Conservation (phyloP, 202 grass and related monocot species). For the Alloteropsis angusta region DNA sequence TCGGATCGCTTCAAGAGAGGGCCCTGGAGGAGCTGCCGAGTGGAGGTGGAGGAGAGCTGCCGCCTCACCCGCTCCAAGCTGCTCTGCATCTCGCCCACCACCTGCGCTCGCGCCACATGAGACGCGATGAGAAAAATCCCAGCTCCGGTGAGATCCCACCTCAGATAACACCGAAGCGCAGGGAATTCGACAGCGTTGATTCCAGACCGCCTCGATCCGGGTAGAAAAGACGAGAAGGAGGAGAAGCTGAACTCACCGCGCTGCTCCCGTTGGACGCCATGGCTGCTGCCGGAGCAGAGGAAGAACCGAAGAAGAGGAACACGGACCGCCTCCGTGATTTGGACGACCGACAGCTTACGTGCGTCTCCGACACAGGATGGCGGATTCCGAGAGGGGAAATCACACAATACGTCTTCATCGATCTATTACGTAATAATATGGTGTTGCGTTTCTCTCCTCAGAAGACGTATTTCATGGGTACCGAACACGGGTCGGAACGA, state of each 20-base stretch:
- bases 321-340: background rate
- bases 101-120: conserved; percentile 17
- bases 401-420: accelerated
- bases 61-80: conserved; percentile 86
- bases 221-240: background rate
- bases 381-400: background rate
- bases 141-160: conserved; percentile 12
- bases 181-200: background rate
- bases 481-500: background rate
- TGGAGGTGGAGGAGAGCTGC: conserved; percentile 72
- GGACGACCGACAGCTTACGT: background rate
- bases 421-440: accelerated
- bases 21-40: conserved; percentile 75
- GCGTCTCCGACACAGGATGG: background rate
- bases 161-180: background rate
- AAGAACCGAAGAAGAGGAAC: conserved; percentile 18
- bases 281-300: background rate
- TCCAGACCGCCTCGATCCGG: background rate
- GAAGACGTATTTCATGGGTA: background rate
- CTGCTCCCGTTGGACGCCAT: conserved; percentile 57
- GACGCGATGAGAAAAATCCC: background rate
- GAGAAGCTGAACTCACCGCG: conserved; percentile 33
- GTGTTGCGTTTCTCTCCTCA: accelerated
- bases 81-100: conserved; percentile 58
- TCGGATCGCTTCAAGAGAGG: conserved; percentile 94